phyloP scores from a whole-genome alignment of 768 basidiomycete genomes.

The Macrocybe gigantea region DNA sequence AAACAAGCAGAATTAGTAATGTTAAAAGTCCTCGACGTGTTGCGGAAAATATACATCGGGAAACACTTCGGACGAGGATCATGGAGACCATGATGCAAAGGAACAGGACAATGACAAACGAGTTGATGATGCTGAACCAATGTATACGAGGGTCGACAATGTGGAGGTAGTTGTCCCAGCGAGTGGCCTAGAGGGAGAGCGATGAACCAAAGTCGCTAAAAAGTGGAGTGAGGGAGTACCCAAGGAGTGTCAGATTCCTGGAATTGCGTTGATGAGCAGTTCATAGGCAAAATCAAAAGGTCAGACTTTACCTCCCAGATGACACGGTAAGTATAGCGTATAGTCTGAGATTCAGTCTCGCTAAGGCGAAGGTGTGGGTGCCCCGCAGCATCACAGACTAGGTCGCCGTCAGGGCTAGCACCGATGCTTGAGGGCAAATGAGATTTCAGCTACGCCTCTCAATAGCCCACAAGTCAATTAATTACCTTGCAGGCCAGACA shows the following conservation, averaged over 20 bases:
- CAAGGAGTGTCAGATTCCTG: constrained; percentile 85
- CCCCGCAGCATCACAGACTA: too few relatives aligned
- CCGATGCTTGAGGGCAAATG: constrained; percentile 43
- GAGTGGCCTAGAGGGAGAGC: constrained; percentile 60
- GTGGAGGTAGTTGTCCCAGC: constrained; percentile 96
- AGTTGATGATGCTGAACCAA: constrained; percentile 95
- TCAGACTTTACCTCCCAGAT: constrained; percentile 62
- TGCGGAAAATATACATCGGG: constrained; percentile 55
- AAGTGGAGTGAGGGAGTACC: constrained; percentile 30
- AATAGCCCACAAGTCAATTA: neutral
- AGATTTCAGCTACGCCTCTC: too few relatives aligned
- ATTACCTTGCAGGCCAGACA: constrained; percentile 60
- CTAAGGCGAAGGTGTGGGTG: constrained; percentile 47
- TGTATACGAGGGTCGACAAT: constrained; percentile 93
- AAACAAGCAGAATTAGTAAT: neutral
- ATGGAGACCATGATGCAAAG: constrained; percentile 91
- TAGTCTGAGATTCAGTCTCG: constrained; percentile 51
- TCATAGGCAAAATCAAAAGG: neutral
- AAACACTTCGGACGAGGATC: constrained; percentile 81
- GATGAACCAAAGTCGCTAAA: neutral
- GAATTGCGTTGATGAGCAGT: constrained; percentile 1
- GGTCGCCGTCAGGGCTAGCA: constrained; percentile 19
- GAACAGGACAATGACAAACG: constrained; percentile 85
- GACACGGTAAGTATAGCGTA: constrained; percentile 86
- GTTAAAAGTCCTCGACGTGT: neutral